These are phyloP conservation scores for Plenodomus lindquistii DNA, from an alignment of 2,329 filamentous ascomycete species.

Conservation along the genomic window DNA sequence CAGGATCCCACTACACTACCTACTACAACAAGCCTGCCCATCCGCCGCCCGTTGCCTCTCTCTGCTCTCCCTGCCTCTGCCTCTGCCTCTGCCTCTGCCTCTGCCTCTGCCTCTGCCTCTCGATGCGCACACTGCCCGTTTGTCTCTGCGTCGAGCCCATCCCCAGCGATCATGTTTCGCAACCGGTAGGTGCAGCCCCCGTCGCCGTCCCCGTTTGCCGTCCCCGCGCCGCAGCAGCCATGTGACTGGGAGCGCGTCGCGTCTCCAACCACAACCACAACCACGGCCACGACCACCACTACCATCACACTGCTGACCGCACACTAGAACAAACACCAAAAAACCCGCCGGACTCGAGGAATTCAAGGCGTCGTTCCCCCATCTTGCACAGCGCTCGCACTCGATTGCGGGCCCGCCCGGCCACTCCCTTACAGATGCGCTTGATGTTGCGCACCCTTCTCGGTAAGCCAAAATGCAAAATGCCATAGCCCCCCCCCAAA, in stretches of 20 bases:
- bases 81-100: slow-evolving; percentile 1
- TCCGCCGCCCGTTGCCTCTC: slow-evolving; percentile 24
- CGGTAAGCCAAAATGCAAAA: slow-evolving; percentile 38
- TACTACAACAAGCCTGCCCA: slow-evolving; percentile 19
- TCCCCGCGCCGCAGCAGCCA: too few species aligned
- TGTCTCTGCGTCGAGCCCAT: slow-evolving; percentile 29
- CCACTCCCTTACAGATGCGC: slow-evolving; percentile 53
- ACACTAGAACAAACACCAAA: slow-evolving; percentile 70
- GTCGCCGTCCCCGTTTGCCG: slow-evolving; percentile 5
- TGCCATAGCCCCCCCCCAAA: background rate
- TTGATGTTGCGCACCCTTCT: slow-evolving; percentile 50
- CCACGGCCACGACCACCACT: background rate
- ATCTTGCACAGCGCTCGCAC: slow-evolving; percentile 58
- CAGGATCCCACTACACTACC: slow-evolving; percentile 12
- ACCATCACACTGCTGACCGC: slow-evolving; percentile 14
- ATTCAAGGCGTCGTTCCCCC: slow-evolving; percentile 82
- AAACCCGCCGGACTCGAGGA: slow-evolving; percentile 83
- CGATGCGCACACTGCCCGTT: slow-evolving; percentile 32
- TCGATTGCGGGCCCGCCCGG: slow-evolving; percentile 46
- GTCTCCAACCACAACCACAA: slow-evolving; percentile 3
- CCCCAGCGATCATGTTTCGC: slow-evolving; percentile 49
- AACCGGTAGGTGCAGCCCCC: slow-evolving; percentile 47
- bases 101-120: slow-evolving; percentile 24
- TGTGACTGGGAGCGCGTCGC: slow-evolving; percentile 36
- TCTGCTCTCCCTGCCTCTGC: slow-evolving; percentile 1